Evolutionary conservation across 441 rosid genomes (phyloP).

Genomic region (Pelargonium cotyledonis): DNA sequence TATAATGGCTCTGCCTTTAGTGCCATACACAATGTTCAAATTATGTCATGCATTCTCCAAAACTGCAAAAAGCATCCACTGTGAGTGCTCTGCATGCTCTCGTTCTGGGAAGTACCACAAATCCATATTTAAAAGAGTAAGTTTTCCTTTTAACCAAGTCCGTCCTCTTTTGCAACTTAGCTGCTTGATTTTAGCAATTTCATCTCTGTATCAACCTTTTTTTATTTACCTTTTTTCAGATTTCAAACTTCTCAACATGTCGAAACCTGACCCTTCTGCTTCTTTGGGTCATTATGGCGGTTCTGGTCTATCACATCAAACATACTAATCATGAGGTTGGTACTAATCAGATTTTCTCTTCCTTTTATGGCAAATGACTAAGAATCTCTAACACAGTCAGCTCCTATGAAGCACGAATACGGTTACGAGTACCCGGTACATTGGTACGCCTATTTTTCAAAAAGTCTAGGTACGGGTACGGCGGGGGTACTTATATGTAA

Average conservation of each 20-base stretch:
- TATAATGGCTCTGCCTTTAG: slow-evolving; percentile 2
- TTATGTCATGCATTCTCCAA: slow-evolving; percentile 5
- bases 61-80: slow-evolving; percentile 3
- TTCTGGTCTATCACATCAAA: slow-evolving; percentile 4
- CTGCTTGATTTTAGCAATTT: not conserved
- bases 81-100: slow-evolving; percentile 6
- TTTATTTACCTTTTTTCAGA: not conserved
- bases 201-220: not conserved
- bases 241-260: not conserved
- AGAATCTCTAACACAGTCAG: not conserved
- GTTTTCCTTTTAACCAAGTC: not conserved
- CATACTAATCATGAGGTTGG: not conserved
- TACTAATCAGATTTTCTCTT: not conserved
- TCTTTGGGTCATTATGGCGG: slow-evolving; percentile 5
- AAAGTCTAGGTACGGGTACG: no score
- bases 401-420: not conserved
- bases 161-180: not conserved
- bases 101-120: slow-evolving; percentile 10
- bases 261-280: slow-evolving; percentile 6
- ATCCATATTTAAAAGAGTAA: slow-evolving; percentile 5
- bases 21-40: slow-evolving; percentile 3
- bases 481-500: no score
- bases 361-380: not conserved
- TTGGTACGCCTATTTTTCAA: no score
- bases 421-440: not conserved